Base-by-base conservation (phyloP, 2,329 filamentous ascomycete species). In the Zasmidium cellare region DNA sequence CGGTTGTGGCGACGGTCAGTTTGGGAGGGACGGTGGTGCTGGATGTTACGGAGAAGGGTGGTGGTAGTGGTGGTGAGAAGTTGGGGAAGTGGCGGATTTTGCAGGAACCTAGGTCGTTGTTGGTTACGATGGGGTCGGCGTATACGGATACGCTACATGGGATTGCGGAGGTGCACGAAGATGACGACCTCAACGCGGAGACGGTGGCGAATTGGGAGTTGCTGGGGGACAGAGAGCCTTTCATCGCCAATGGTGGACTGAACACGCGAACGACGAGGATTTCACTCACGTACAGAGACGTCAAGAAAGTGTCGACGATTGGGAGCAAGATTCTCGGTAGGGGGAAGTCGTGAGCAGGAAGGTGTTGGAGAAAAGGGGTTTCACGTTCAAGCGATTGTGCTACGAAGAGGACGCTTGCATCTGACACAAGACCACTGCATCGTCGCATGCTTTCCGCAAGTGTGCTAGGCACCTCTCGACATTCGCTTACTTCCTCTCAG, bases 1-100 rank as follows among this genome's bases (percentile, higher is more conserved):
- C 89, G 1, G 86, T 96, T 14, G 93, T 97, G 12, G 94, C 91
- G 63, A 97, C 94, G 1, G 87, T 97, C 62, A 96, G 91, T 75
- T 77, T 99, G 7, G 91, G 91, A 0, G 85, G 85, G 9, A 85
- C 85, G 49, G 79, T 96, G 9, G 91, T 93, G 57, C 79, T 97
- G 52, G 87, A 96, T 66, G 78, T 97, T 14, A 86, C 89, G 3
- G 61, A 65, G 24, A 77, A 80, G 45, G 16, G 6, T 18, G 23
- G 14, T 28, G 46, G 48, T 18, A 84, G 83, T 83, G 72, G 85
- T n/a, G n/a, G n/a, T n/a, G n/a, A 81, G 9, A 59, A 58, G 68
- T 46, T 49, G 46, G 65, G 50, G 65, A 72, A 53, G n/a, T 80
- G 77, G 74, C 84, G 71, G 60, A 89, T 97, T 55, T 74, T 96